Percentiles rank a stretch among this genome's conserved stretches.
Evolutionary conservation across 139 green algal species (phyloP).

Genomic region (Ulvella scutata): DNA sequence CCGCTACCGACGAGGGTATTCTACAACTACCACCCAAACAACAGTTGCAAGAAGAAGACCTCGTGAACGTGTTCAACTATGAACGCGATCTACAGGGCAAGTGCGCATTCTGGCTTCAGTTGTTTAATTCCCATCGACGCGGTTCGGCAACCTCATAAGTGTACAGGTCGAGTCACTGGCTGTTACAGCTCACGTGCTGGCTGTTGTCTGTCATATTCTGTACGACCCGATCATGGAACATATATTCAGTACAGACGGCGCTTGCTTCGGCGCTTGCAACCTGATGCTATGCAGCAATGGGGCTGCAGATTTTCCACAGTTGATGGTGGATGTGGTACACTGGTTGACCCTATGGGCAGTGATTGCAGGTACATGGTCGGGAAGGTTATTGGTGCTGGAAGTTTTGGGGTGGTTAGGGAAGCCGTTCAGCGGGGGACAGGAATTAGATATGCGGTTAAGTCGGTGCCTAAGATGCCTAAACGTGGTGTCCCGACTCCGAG

Average conservation of each 20-base stretch:
- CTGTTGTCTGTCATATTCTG: background rate
- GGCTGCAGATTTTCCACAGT: background rate
- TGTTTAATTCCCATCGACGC: background rate
- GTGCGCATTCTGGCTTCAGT: slow-evolving; percentile 7
- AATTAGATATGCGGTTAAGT: slow-evolving; percentile 61
- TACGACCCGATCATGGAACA: background rate
- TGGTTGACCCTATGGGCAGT: background rate
- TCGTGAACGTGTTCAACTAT: slow-evolving; percentile 63
- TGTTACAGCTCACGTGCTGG: background rate
- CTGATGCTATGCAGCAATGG: background rate
- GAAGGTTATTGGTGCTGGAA: slow-evolving; percentile 64
- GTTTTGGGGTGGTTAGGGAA: slow-evolving; percentile 77
- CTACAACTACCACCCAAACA: slow-evolving; percentile 47
- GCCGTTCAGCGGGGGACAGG: slow-evolving; percentile 33
- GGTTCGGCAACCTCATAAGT: too few relatives aligned
- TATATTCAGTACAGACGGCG: background rate
- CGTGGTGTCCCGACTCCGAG: slow-evolving; percentile 48
- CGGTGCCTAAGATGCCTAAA: slow-evolving; percentile 71
- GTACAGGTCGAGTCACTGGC: background rate
- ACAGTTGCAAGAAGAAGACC: slow-evolving; percentile 38
- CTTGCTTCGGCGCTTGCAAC: background rate
- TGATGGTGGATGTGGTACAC: too few relatives aligned
- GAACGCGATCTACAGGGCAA: slow-evolving; percentile 31
- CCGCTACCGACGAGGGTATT: slow-evolving; percentile 45
- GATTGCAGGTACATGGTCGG: slow-evolving; percentile 45